phyloP scores from a whole-genome alignment of 768 basidiomycete genomes.

The Amanita thiersii region DNA sequence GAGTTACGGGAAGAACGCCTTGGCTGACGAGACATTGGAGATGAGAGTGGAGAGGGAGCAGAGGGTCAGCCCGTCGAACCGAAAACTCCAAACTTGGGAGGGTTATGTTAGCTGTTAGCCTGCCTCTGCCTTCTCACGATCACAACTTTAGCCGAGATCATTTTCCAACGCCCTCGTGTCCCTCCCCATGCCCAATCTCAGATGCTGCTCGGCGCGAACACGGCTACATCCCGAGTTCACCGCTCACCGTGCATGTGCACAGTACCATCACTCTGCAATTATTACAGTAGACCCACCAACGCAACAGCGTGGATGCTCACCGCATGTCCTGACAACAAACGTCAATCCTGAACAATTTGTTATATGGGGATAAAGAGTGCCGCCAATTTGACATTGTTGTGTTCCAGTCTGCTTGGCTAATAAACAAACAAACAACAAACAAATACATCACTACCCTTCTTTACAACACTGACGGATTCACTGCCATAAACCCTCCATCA shows the following conservation, averaged over 20 bases:
- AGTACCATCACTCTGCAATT: too few relatives aligned
- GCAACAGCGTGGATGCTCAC: too few relatives aligned
- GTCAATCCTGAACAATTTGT: too few relatives aligned
- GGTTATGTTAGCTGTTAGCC: neutral
- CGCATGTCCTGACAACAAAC: too few relatives aligned
- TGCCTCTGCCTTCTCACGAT: constrained; percentile 8
- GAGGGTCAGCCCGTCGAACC: constrained; percentile 8
- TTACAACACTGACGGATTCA: constrained; percentile 54
- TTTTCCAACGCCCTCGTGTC: neutral
- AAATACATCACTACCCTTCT: neutral
- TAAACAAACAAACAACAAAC: too few relatives aligned
- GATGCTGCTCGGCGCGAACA: too few relatives aligned
- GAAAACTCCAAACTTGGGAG: neutral
- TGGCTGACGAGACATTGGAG: constrained; percentile 28
- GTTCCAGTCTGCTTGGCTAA: too few relatives aligned
- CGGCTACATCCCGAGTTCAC: neutral
- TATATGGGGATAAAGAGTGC: too few relatives aligned
- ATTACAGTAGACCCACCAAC: too few relatives aligned
- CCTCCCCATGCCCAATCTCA: too few relatives aligned
- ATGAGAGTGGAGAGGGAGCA: constrained; percentile 13
- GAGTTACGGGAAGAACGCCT: constrained; percentile 31
- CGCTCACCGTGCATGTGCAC: neutral
- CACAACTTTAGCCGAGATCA: neutral
- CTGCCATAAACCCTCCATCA: constrained; percentile 67
- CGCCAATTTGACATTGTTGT: too few relatives aligned